Percentiles rank a stretch among this genome's conserved stretches.
Evolutionary conservation across 2,329 filamentous ascomycete species (phyloP).

Genomic region (Alternaria arborescens): DNA sequence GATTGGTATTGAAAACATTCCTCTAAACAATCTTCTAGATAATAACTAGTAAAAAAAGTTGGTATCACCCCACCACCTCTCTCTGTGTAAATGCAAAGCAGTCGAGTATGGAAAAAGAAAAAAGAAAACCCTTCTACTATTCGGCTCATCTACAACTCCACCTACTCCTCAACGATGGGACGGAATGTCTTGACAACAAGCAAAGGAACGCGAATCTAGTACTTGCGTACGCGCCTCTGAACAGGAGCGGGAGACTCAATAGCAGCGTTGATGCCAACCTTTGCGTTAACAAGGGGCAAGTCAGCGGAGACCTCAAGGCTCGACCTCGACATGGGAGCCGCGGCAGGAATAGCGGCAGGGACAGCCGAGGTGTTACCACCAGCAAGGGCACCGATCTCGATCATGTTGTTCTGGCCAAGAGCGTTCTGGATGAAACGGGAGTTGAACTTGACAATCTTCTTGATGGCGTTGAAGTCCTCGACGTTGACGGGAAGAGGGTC

Average conservation of each 20-base stretch:
- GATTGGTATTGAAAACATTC: not conserved
- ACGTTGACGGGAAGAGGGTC: slow-evolving; percentile 60
- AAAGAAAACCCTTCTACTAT: not conserved
- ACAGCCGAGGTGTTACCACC: slow-evolving; percentile 13
- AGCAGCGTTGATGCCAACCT: not conserved
- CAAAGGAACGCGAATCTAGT: not conserved
- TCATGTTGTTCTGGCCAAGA: slow-evolving; percentile 57
- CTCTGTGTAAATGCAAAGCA: too few relatives aligned
- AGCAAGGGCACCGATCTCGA: slow-evolving; percentile 30
- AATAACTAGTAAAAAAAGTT: not conserved
- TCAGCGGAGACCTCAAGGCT: not conserved
- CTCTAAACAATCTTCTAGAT: not conserved
- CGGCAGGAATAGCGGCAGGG: slow-evolving; percentile 3
- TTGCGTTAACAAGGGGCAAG: not conserved
- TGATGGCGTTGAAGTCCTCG: slow-evolving; percentile 61
- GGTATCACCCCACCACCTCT: too few relatives aligned
- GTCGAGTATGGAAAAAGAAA: not conserved
- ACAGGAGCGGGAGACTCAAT: not conserved
- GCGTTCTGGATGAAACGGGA: slow-evolving; percentile 63
- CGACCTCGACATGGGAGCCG: not conserved
- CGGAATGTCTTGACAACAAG: not conserved
- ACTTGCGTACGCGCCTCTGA: not conserved
- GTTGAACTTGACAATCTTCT: slow-evolving; percentile 64
- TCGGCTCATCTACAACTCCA: not conserved
- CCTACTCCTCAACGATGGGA: not conserved